A percentile compares a stretch with the other conserved stretches of the same genome.
Conservation (phyloP, 768 basidiomycete genomes). For the Suillus subalutaceus region DNA sequence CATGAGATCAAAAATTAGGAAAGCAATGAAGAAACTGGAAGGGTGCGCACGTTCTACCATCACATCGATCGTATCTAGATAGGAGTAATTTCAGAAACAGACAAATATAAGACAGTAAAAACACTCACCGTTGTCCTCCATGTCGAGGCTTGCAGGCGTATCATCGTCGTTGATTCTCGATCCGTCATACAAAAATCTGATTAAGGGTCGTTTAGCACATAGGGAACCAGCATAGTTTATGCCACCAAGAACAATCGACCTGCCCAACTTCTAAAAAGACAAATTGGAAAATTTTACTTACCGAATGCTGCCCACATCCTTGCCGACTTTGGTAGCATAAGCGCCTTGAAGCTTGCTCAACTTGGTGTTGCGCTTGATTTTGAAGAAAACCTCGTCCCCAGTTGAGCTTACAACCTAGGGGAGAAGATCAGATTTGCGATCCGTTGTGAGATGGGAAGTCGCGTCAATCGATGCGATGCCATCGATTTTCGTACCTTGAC, state of each 20-base stretch:
- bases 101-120: slow-evolving; percentile 10
- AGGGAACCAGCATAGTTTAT: neutral
- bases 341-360: slow-evolving; percentile 91
- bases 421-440: slow-evolving; percentile 9
- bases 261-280: neutral
- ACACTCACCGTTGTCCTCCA: slow-evolving; percentile 83
- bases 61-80: slow-evolving; percentile 88
- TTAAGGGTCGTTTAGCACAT: slow-evolving; percentile 4
- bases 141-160: slow-evolving; percentile 80
- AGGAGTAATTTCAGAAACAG: slow-evolving; percentile 12
- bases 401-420: slow-evolving; percentile 69
- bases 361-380: slow-evolving; percentile 93
- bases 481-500: slow-evolving; percentile 60
- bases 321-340: slow-evolving; percentile 91
- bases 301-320: slow-evolving; percentile 87
- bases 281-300: slow-evolving; percentile 40
- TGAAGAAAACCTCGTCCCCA: slow-evolving; percentile 94
- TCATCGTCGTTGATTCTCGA: slow-evolving; percentile 85
- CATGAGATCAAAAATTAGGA: too few species aligned
- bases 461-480: slow-evolving; percentile 6
- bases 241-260: neutral
- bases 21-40: slow-evolving; percentile 14
- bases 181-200: slow-evolving; percentile 91
- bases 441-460: slow-evolving; percentile 7
- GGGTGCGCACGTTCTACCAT: slow-evolving; percentile 89